Evolutionary conservation across 108 stramenopile species (phyloP), one percentile per base, ranked within the genome.

Genomic region (Cyclotella baltica): DNA sequence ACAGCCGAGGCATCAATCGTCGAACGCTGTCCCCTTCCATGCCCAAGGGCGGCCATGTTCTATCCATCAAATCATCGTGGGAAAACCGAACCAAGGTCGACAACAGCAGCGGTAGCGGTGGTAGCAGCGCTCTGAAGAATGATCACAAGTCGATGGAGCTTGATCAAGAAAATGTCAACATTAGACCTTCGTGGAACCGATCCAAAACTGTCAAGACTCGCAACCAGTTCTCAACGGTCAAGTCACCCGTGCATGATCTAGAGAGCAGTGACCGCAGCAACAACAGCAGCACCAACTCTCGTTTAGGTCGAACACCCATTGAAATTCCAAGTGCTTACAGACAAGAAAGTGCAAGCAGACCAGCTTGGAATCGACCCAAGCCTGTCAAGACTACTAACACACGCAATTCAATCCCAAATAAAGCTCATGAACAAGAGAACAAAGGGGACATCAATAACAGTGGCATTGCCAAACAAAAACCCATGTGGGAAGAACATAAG

Each of bases 1-100:
- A 25, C 22, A 56, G 55, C 25, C 23, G 25, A n/a, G 22, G 11
- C 55, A 56, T 25, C 25, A 56, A 56, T 56, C 55, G n/a, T 11
- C 55, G 55, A 62, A 27, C 64, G 0, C 31, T 65, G 1, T 65
- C 64, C 0, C 64, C 64, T 1, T 65, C 64, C 31, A 70, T 70
- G 70, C 51, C 52, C 18, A 35, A 37, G 30, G 25, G 27, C 29
- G 70, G 70, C 20, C 70, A 70, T 58, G 70, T 70, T 28, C 55
- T n/a, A 6, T 70, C 70, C n/a, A 70, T 70, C 30, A 57, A 47
- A 37, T 70, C 70, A 18, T 40, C 55, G 19, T 70, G 53, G 70
- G 70, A 70, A 25, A 70, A 58, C 5, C 3, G 56, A 23, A 28
- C 13, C 51, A 33, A 68, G 35, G 33, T 33, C 36, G 27, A 27